A percentile compares a stretch with the other conserved stretches of the same genome.
Conservation (phyloP, 345 rosid genomes). For the Murraya koenigii region DNA sequence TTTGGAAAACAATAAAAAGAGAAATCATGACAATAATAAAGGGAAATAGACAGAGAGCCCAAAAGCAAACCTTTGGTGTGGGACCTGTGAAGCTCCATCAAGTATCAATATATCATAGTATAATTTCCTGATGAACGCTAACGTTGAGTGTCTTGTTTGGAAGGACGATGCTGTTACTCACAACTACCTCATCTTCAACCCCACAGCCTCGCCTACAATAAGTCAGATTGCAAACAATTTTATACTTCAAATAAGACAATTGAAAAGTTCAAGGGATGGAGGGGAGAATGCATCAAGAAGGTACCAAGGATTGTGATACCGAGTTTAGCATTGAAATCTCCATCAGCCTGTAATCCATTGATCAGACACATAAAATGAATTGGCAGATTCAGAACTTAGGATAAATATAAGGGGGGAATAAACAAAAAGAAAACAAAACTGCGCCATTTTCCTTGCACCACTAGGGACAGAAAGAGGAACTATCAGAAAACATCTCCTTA, state of each 20-base stretch:
- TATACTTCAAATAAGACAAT: not conserved
- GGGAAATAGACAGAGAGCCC: not conserved
- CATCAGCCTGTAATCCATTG: slow-evolving; percentile 64
- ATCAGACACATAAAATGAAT: slow-evolving; percentile 18
- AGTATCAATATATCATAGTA: slow-evolving; percentile 36
- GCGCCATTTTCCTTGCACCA: not conserved
- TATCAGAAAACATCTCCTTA: not conserved
- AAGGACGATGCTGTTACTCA: slow-evolving; percentile 84
- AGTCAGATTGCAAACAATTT: slow-evolving; percentile 7
- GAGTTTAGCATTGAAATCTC: slow-evolving; percentile 80
- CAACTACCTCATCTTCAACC: slow-evolving; percentile 93
- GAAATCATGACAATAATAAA: slow-evolving; percentile 2
- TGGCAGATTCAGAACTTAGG: not conserved
- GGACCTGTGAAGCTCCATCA: not conserved
- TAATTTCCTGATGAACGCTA: slow-evolving; percentile 82
- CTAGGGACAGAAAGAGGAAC: no score
- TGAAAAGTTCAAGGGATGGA: not conserved
- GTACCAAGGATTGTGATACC: slow-evolving; percentile 93
- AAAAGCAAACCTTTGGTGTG: not conserved
- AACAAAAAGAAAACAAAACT: not conserved
- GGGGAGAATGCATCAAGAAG: not conserved
- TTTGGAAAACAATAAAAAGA: not conserved
- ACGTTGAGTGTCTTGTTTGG: slow-evolving; percentile 81
- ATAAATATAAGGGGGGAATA: not conserved
- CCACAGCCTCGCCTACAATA: slow-evolving; percentile 75